A percentile compares a stretch with the other conserved stretches of the same genome.
phyloP scores from a whole-genome alignment of 495 filamentous ascomycete species.

The Neurospora sublineolata region DNA sequence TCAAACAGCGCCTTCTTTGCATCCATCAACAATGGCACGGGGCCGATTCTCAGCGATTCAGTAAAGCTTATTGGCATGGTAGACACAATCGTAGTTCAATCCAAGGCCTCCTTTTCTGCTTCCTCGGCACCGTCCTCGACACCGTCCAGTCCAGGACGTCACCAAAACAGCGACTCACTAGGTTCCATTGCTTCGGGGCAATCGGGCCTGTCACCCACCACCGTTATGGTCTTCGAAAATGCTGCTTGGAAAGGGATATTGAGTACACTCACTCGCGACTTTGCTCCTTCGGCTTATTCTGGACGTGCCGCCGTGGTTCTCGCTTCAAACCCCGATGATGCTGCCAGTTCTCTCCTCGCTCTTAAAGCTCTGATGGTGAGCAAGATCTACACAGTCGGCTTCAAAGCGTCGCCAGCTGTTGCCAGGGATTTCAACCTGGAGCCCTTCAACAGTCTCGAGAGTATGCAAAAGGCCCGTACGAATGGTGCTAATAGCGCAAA shows the following conservation, averaged over 20 bases:
- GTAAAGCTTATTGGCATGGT: constrained; percentile 64
- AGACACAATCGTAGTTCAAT: constrained; percentile 62
- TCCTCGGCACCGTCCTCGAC: constrained; percentile 27
- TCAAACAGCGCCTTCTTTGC: constrained; percentile 30
- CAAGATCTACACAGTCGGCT: constrained; percentile 74
- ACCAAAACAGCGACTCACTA: constrained; percentile 17
- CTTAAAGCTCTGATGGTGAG: constrained; percentile 63
- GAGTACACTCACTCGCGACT: constrained; percentile 65
- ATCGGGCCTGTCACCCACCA: constrained; percentile 26
- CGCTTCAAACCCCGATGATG: constrained; percentile 54
- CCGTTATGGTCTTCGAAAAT: constrained; percentile 59
- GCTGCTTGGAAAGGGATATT: constrained; percentile 75
- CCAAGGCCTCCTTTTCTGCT: constrained; percentile 20
- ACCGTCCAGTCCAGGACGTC: constrained; percentile 28
- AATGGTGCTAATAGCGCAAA: constrained; percentile 24
- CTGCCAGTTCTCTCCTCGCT: constrained; percentile 63
- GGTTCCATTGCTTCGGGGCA: constrained; percentile 6
- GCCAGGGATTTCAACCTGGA: constrained; percentile 47
- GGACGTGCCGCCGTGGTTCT: constrained; percentile 64
- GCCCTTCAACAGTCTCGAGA: constrained; percentile 69
- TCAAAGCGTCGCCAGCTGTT: constrained; percentile 54
- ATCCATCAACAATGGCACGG: constrained; percentile 37
- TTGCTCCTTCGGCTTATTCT: constrained; percentile 69
- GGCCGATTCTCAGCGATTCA: constrained; percentile 58
- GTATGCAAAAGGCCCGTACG: constrained; percentile 52